A percentile compares a stretch with the other conserved stretches of the same genome.
These are phyloP conservation scores for Elsinoe necatrix DNA, from an alignment of 2,329 filamentous ascomycete species.

Conservation along the genomic window DNA sequence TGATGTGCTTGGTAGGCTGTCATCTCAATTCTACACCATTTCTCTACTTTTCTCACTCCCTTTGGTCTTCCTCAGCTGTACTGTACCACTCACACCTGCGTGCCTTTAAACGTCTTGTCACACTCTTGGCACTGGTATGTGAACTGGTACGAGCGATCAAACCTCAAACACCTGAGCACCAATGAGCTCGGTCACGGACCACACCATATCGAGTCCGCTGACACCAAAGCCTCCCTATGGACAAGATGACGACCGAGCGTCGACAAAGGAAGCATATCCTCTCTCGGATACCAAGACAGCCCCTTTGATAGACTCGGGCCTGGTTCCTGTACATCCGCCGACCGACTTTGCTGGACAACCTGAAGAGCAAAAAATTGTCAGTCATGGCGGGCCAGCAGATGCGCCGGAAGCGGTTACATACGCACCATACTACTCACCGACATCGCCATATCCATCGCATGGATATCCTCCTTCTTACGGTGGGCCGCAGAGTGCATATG, in stretches of 20 bases:
- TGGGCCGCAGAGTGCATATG: neutral
- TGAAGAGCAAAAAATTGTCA: conserved; percentile 2
- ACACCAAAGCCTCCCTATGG: neutral
- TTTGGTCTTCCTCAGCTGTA: neutral
- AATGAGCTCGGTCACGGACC: neutral
- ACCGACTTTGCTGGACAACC: neutral
- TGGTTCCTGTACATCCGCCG: neutral
- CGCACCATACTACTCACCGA: conserved; percentile 13
- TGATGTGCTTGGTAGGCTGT: neutral
- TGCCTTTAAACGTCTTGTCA: neutral
- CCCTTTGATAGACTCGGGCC: neutral
- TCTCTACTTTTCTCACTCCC: neutral
- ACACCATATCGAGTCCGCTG: neutral
- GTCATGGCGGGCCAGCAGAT: neutral
- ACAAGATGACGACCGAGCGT: neutral
- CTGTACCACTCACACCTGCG: neutral
- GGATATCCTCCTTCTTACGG: neutral
- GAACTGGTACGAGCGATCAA: neutral
- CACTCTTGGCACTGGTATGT: neutral
- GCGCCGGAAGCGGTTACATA: conserved; percentile 8
- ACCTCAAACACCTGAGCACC: neutral
- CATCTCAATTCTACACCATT: neutral
- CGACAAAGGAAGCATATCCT: conserved; percentile 2
- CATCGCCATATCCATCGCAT: neutral
- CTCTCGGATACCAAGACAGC: neutral